Percentiles rank a stretch among this genome's conserved stretches.
These are phyloP conservation scores for Chionographis japonica DNA, from an alignment of 106 monocot species.

Conservation along the genomic window DNA sequence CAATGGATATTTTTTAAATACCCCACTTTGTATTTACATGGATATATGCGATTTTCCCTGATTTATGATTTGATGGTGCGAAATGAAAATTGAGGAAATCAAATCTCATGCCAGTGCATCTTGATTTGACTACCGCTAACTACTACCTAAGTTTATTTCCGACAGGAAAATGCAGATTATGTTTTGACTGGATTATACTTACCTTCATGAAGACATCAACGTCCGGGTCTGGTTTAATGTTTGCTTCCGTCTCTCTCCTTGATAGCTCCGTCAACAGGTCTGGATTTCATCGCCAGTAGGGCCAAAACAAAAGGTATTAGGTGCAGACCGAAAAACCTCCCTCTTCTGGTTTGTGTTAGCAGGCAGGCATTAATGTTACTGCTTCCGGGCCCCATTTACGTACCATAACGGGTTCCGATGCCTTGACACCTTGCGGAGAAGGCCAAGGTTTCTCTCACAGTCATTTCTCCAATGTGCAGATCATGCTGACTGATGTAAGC, in stretches of 20 bases:
- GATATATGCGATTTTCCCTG: too few species aligned
- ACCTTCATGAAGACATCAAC: slow-evolving; percentile 76
- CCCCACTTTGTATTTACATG: too few species aligned
- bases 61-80: too few species aligned
- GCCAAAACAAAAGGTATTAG: too few species aligned
- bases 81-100: too few species aligned
- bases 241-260: slow-evolving; percentile 57
- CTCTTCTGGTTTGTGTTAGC: background rate
- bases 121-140: too few species aligned
- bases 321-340: too few species aligned
- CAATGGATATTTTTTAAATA: too few species aligned
- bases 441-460: slow-evolving; percentile 51
- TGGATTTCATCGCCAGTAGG: slow-evolving; percentile 1
- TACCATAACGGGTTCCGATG: slow-evolving; percentile 45
- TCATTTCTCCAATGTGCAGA: slow-evolving; percentile 55
- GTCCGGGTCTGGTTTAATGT: slow-evolving; percentile 56
- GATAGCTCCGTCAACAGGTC: slow-evolving; percentile 58
- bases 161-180: too few species aligned
- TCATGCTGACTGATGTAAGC: slow-evolving; percentile 65
- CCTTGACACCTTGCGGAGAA: slow-evolving; percentile 55
- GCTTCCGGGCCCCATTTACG: background rate
- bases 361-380: background rate
- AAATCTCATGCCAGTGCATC: too few species aligned
- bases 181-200: background rate
- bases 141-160: too few species aligned